These are phyloP conservation scores for Fraxinus velutina DNA, from an alignment of 305 asterid species.

Conservation along the genomic window DNA sequence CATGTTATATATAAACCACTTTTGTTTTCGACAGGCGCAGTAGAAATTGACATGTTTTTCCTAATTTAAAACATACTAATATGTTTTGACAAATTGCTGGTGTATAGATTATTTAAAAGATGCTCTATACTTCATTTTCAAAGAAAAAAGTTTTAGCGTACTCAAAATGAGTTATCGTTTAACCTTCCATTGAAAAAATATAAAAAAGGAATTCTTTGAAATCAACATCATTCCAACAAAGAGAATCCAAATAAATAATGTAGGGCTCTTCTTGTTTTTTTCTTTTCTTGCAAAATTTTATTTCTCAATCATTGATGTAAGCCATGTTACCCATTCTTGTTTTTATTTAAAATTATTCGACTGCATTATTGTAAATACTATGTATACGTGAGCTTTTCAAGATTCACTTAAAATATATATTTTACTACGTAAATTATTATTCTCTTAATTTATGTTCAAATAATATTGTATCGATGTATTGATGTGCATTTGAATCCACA, in stretches of 20 bases:
- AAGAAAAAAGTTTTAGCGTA: not conserved
- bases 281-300: not conserved
- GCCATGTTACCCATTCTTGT: not conserved
- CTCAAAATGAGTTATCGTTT: not conserved
- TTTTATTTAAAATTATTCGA: not conserved
- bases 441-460: not conserved
- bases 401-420: not conserved
- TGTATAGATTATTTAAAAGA: not conserved
- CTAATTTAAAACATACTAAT: not conserved
- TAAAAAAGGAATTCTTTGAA: not conserved
- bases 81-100: not conserved
- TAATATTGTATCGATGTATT: not conserved
- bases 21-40: not conserved
- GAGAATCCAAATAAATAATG: not conserved
- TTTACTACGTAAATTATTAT: not conserved
- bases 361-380: not conserved
- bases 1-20: not conserved
- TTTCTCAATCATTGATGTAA: not conserved
- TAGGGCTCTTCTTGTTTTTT: not conserved
- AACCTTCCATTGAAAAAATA: not conserved
- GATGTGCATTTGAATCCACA: not conserved
- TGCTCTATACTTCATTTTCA: not conserved
- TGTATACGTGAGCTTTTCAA: not conserved
- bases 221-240: not conserved
- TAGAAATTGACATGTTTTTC: not conserved